Evolutionary conservation across 2,329 filamentous ascomycete species (phyloP).

Genomic region (Teratosphaeria zuluensis): DNA sequence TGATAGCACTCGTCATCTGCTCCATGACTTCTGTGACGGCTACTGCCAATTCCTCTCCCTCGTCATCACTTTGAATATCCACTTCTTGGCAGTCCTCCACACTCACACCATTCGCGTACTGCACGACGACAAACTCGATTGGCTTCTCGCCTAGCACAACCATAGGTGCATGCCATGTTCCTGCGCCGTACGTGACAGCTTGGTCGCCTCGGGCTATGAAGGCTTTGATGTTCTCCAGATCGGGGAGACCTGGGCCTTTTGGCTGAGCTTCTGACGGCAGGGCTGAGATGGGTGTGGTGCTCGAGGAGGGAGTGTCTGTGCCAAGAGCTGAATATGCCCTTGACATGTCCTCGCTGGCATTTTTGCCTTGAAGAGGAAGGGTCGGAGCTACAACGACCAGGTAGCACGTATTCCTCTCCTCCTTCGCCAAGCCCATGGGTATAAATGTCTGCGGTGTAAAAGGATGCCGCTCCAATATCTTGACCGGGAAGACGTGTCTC

Average conservation of each 20-base stretch:
- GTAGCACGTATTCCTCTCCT: slow-evolving; percentile 47
- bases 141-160: slow-evolving; percentile 62
- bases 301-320: slow-evolving; percentile 39
- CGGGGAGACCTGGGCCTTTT: slow-evolving; percentile 53
- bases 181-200: slow-evolving; percentile 83
- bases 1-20: neutral
- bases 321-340: slow-evolving; percentile 38
- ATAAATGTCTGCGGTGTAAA: slow-evolving; percentile 92
- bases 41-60: neutral
- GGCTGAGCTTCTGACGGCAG: slow-evolving; percentile 19
- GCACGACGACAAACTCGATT: slow-evolving; percentile 80
- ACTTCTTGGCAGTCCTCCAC: slow-evolving; percentile 86
- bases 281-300: slow-evolving; percentile 13
- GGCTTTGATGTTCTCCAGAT: slow-evolving; percentile 58
- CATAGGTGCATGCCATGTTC: slow-evolving; percentile 97
- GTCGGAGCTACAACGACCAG: slow-evolving; percentile 85
- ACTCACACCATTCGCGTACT: slow-evolving; percentile 74
- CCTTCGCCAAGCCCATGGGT: slow-evolving; percentile 53
- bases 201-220: slow-evolving; percentile 71
- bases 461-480: slow-evolving; percentile 79
- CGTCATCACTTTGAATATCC: slow-evolving; percentile 16
- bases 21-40: neutral
- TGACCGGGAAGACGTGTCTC: slow-evolving; percentile 49
- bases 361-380: slow-evolving; percentile 32
- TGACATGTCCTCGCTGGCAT: slow-evolving; percentile 9